Conservation (phyloP, 768 basidiomycete genomes). For the Lentinus tigrinus region DNA sequence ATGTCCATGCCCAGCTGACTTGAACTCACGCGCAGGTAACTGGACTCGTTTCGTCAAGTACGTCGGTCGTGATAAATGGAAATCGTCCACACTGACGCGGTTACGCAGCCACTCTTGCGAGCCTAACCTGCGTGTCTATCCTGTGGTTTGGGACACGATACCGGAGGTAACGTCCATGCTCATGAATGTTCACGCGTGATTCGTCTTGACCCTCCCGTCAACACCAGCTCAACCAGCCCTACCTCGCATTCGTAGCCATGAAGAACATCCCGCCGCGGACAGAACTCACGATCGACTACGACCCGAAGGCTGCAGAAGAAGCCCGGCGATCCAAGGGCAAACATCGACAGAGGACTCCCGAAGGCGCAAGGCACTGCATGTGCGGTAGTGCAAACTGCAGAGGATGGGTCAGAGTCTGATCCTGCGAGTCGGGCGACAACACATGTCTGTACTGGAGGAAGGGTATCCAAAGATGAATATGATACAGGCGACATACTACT, state of each 20-base stretch:
- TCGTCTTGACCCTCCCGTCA: not conserved
- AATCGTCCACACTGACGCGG: not conserved
- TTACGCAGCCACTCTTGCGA: constrained; percentile 62
- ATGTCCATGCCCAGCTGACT: not conserved
- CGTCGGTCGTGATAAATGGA: constrained; percentile 21
- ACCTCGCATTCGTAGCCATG: constrained; percentile 57
- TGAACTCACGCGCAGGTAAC: constrained; percentile 47
- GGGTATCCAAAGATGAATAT: no score
- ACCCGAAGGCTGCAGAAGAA: constrained; percentile 40
- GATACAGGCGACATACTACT: no score
- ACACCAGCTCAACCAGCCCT: constrained; percentile 55
- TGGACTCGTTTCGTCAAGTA: constrained; percentile 79
- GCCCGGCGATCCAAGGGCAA: constrained; percentile 22
- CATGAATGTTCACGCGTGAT: not conserved
- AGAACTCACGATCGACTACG: constrained; percentile 68
- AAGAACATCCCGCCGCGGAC: constrained; percentile 46
- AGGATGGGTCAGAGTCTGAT: constrained; percentile 35
- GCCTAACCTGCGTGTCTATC: constrained; percentile 57
- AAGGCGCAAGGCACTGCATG: constrained; percentile 34
- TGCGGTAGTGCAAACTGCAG: constrained; percentile 39
- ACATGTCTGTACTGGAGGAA: no score
- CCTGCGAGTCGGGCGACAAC: no score
- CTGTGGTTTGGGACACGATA: constrained; percentile 62
- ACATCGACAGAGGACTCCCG: constrained; percentile 21
- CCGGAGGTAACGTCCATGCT: constrained; percentile 42